phyloP scores from a whole-genome alignment of 2,329 filamentous ascomycete species.

The Chlorencoelia australis region DNA sequence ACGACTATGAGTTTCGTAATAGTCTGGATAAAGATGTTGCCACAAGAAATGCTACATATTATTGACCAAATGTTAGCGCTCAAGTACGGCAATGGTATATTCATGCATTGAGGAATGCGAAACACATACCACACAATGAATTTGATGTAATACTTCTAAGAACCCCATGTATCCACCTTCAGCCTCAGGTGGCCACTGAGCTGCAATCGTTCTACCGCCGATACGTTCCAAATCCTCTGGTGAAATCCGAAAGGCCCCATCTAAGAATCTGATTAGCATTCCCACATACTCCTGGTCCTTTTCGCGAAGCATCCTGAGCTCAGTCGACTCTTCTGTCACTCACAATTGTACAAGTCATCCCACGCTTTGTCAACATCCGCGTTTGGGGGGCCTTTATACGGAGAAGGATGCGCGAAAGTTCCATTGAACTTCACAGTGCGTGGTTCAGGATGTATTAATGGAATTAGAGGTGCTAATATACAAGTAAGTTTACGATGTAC shows the following conservation, averaged over 20 bases:
- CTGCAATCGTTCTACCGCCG: background rate
- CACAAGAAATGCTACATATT: slow-evolving; percentile 1
- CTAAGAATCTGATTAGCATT: background rate
- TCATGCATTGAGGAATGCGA: background rate
- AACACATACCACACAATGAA: slow-evolving; percentile 2
- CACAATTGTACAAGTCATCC: background rate
- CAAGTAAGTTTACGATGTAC: background rate
- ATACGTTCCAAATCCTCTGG: background rate
- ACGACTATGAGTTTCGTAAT: background rate
- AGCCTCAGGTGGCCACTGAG: background rate
- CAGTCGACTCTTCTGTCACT: too few relatives aligned
- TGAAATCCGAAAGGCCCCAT: background rate
- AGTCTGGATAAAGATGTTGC: background rate
- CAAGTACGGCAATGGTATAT: background rate
- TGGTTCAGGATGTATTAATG: background rate
- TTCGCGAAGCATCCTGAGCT: too few relatives aligned
- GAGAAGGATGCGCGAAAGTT: background rate
- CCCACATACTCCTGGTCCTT: too few relatives aligned
- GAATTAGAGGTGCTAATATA: background rate
- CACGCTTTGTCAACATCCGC: background rate
- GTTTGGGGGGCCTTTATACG: background rate
- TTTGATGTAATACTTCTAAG: slow-evolving; percentile 3
- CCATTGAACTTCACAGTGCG: background rate
- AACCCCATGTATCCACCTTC: slow-evolving; percentile 1
- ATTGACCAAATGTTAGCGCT: background rate